These are phyloP conservation scores for Cystobasidium slooffiae DNA, from an alignment of 1,284 basidiomycete species.

Conservation along the genomic window DNA sequence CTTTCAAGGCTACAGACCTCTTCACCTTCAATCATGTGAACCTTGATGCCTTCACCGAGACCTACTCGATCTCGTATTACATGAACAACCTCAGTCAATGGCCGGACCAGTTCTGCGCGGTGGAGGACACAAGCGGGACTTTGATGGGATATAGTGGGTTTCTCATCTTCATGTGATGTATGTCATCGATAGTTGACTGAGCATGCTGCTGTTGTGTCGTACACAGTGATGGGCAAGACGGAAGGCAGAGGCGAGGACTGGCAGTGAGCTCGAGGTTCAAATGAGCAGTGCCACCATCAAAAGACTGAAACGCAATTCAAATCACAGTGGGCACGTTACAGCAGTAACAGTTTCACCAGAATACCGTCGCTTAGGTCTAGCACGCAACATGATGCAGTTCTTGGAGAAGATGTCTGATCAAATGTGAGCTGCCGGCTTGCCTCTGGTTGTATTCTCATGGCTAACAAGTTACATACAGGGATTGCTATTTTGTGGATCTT, in stretches of 20 bases:
- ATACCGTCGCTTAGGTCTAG: slow-evolving; percentile 81
- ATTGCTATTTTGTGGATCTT: slow-evolving; percentile 82
- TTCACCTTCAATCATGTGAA: slow-evolving; percentile 94
- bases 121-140: slow-evolving; percentile 74
- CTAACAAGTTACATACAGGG: slow-evolving; percentile 62
- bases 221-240: slow-evolving; percentile 78
- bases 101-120: slow-evolving; percentile 83
- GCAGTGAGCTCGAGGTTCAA: slow-evolving; percentile 61
- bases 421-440: no score
- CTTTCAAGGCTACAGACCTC: slow-evolving; percentile 82
- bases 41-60: slow-evolving; percentile 91
- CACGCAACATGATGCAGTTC: slow-evolving; percentile 76
- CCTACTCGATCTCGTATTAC: slow-evolving; percentile 85
- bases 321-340: slow-evolving; percentile 73
- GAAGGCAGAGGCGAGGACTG: slow-evolving; percentile 74
- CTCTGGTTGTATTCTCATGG: no score
- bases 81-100: slow-evolving; percentile 81
- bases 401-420: slow-evolving; percentile 80
- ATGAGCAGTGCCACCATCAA: slow-evolving; percentile 46
- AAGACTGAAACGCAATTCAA: neutral
- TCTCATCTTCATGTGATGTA: neutral
- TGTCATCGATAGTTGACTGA: neutral
- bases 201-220: neutral
- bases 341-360: slow-evolving; percentile 88
- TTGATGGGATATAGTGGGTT: slow-evolving; percentile 80